phyloP scores from a whole-genome alignment of 2,329 filamentous ascomycete genomes.

The Herpotrichia juniperi region DNA sequence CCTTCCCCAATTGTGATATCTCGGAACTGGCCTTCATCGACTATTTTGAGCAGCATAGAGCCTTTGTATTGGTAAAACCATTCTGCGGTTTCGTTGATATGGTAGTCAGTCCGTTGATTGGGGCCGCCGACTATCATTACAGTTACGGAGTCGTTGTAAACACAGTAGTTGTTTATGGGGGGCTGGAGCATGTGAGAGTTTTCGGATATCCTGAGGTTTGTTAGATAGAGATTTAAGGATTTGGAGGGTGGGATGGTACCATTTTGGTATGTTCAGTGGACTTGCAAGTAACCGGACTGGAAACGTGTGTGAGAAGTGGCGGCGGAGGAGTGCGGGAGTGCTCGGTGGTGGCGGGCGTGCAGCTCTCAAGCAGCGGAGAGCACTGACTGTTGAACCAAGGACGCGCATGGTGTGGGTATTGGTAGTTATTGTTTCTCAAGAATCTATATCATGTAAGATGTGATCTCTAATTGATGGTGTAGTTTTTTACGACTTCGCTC shows the following conservation, averaged over 20 bases:
- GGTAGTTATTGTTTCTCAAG: not conserved
- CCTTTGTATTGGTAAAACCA: constrained; percentile 98
- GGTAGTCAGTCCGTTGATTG: constrained; percentile 95
- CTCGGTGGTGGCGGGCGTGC: constrained; percentile 3
- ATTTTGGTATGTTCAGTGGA: constrained; percentile 50
- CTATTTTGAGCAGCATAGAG: constrained; percentile 90
- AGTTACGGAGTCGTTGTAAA: constrained; percentile 83
- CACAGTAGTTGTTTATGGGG: constrained; percentile 96
- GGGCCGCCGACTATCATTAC: constrained; percentile 97
- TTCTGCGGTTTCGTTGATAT: constrained; percentile 94
- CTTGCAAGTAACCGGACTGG: constrained; percentile 28
- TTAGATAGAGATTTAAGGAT: not conserved
- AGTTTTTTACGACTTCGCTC: not conserved
- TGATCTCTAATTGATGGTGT: not conserved
- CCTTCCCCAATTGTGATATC: constrained; percentile 92
- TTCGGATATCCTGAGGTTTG: constrained; percentile 74
- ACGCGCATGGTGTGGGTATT: not conserved
- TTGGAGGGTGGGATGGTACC: constrained; percentile 27
- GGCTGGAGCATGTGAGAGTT: constrained; percentile 93
- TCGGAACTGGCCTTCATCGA: constrained; percentile 73
- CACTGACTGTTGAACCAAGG: not conserved
- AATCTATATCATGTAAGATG: not conserved
- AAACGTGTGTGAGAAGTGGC: constrained; percentile 34
- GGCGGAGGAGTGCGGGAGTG: constrained; percentile 20
- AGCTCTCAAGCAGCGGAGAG: constrained; percentile 10